A percentile compares a stretch with the other conserved stretches of the same genome.
phyloP scores from a whole-genome alignment of 2,329 filamentous ascomycete species.

The Cordyceps pruinosa region DNA sequence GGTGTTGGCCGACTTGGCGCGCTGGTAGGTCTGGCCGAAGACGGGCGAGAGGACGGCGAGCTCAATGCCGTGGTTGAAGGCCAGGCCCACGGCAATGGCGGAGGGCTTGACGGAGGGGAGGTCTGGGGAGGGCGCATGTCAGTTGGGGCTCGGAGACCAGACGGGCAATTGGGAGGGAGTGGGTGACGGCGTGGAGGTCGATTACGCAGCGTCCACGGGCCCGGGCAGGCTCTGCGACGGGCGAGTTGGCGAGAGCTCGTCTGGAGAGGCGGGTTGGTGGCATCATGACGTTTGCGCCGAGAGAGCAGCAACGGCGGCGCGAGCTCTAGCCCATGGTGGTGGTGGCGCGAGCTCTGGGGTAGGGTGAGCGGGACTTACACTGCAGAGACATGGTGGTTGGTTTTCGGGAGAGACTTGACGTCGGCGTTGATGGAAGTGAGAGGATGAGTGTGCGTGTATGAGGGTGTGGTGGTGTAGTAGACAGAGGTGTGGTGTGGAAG shows the following conservation, averaged over 20 bases:
- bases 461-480: neutral
- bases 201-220: neutral
- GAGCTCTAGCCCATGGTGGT: neutral
- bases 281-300: constrained; percentile 8
- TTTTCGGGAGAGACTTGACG: neutral
- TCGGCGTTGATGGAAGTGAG: constrained; percentile 1
- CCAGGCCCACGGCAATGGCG: constrained; percentile 89
- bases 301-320: neutral
- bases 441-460: constrained; percentile 3
- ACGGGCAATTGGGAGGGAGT: neutral
- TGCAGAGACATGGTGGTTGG: constrained; percentile 50
- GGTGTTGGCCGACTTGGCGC: constrained; percentile 82
- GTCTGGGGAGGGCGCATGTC: constrained; percentile 30
- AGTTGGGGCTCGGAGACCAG: neutral
- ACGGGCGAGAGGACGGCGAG: constrained; percentile 80
- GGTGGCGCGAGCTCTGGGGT: no score
- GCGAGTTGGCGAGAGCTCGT: neutral
- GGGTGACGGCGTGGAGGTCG: neutral
- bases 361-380: constrained; percentile 35
- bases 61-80: constrained; percentile 91
- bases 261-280: neutral
- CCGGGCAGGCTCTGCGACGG: neutral
- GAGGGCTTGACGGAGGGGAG: constrained; percentile 85
- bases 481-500: constrained; percentile 13
- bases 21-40: constrained; percentile 92